These are phyloP conservation scores for Colletotrichum caudatum DNA, from an alignment of 2,329 filamentous ascomycete species.

Conservation along the genomic window DNA sequence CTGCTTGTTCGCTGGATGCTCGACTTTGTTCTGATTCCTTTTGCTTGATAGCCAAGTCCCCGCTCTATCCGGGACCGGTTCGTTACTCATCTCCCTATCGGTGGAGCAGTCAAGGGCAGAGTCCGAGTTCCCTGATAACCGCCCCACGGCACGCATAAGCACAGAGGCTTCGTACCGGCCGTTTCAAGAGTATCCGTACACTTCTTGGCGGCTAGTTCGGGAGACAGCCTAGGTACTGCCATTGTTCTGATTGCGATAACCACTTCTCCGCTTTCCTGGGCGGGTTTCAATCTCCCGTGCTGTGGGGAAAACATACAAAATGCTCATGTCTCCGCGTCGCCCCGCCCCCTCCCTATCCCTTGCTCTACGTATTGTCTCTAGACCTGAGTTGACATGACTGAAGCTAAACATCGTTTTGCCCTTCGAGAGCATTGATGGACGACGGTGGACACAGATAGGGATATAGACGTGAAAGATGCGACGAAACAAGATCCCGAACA, in stretches of 20 bases:
- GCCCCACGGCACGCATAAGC: neutral
- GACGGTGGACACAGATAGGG: slow-evolving; percentile 18
- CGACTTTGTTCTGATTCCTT: slow-evolving; percentile 5
- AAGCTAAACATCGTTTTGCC: slow-evolving; percentile 38
- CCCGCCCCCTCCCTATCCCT: neutral
- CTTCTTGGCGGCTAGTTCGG: slow-evolving; percentile 8
- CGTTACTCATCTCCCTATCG: slow-evolving; percentile 18
- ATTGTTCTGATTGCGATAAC: slow-evolving; percentile 1
- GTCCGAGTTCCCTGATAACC: slow-evolving; percentile 4
- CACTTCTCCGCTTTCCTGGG: slow-evolving; percentile 10
- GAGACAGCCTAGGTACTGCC: neutral
- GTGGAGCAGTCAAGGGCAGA: slow-evolving; percentile 9
- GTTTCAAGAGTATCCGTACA: slow-evolving; percentile 5
- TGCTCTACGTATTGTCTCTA: neutral
- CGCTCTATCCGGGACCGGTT: slow-evolving; percentile 1
- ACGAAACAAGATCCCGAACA: slow-evolving; percentile 2
- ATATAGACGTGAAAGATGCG: slow-evolving; percentile 1
- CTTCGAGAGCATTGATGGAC: slow-evolving; percentile 12
- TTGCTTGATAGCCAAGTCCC: slow-evolving; percentile 1
- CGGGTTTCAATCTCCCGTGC: slow-evolving; percentile 26
- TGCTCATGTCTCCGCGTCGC: neutral
- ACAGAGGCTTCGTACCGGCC: neutral
- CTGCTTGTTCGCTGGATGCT: neutral
- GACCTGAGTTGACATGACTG: slow-evolving; percentile 24
- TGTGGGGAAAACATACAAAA: slow-evolving; percentile 13